Base-by-base conservation (phyloP, 1,284 basidiomycete species). In the Pseudozyma thailandica region DNA sequence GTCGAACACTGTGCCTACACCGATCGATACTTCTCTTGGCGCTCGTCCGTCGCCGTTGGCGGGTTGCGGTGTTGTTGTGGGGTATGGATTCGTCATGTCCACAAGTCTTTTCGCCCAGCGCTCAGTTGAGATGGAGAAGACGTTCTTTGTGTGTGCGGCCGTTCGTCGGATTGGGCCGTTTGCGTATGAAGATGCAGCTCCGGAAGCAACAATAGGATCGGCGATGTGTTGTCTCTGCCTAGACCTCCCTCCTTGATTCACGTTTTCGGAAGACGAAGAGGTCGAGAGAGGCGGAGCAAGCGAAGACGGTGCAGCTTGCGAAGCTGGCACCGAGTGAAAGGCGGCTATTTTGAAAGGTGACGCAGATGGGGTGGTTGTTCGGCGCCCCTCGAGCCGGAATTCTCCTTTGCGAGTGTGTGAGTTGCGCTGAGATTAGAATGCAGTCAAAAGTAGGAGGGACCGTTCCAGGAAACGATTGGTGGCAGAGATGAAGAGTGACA, bases 71-170 rank as follows among this genome's bases (percentile, higher is more conserved):
- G n/a, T 31, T 6, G 51, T 21, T 3, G 51, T 30, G 8, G 61
- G 48, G 16, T 49, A 49, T 1, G 68, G 62, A 6, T 46, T 47
- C 0, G 64, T 46, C 70, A 72, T 72, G 9, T 69, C 71, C 3
- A 51, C 50, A 3, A 73, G 47, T 8, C 48, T 30, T 20, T 64
- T 64, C 2, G 71, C 71, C 71, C 71, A 73, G 23, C 56, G 59
- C 16, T 62, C 60, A 1, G 71, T 73, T 4, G 65, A 69, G 50
- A 73, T 57, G 25, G 58, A 63, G 21, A 73, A 73, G 16, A 69
- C 61, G 71, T 73, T 73, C 27, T 73, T 63, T 30, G 60, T 68
- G 38, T 72, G 70, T 30, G 50, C 20, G 30, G 54, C 51, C 23
- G 53, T 63, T 41, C 68, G 42, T 30, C 68, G 60, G n/a, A 60